phyloP scores from a whole-genome alignment of 257 asterid genomes.

The Solanum dulcamara region DNA sequence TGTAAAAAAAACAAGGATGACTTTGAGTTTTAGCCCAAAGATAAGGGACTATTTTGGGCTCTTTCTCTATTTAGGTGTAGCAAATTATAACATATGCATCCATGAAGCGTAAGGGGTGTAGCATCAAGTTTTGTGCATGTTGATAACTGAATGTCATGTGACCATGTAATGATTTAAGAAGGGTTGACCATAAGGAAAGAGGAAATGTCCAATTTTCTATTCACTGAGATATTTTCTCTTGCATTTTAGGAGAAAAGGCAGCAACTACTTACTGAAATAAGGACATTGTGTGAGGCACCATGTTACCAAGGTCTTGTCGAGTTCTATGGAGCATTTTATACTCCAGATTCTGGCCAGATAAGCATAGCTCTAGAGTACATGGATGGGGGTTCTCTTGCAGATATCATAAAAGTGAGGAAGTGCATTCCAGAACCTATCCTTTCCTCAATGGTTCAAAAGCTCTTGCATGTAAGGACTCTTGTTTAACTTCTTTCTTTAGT shows the following conservation, averaged over 20 bases:
- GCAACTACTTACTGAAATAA: slow-evolving; percentile 92
- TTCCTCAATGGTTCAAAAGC: slow-evolving; percentile 79
- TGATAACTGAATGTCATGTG: not conserved
- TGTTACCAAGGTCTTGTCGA: slow-evolving; percentile 80
- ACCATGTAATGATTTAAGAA: not conserved
- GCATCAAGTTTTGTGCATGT: not conserved
- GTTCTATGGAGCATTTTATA: slow-evolving; percentile 91
- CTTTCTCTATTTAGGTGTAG: not conserved
- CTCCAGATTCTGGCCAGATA: slow-evolving; percentile 97
- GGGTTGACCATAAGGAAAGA: not conserved
- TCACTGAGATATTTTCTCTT: slow-evolving; percentile 4
- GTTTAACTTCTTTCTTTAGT: not conserved
- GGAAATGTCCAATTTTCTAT: not conserved
- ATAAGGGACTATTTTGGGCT: not conserved
- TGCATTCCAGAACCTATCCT: slow-evolving; percentile 75
- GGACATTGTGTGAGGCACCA: slow-evolving; percentile 96
- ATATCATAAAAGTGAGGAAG: slow-evolving; percentile 47
- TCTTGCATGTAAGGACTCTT: slow-evolving; percentile 50
- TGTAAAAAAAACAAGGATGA: not conserved
- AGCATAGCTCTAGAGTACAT: slow-evolving; percentile 95
- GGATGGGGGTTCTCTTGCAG: slow-evolving; percentile 99
- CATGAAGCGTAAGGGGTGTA: not conserved
- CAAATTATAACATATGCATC: not conserved
- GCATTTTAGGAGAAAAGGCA: slow-evolving; percentile 85
- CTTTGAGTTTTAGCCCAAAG: not conserved